Evolutionary conservation across 805 yeast species (phyloP), one percentile per base, ranked within the genome.

Genomic region (Ogataea sp.): DNA sequence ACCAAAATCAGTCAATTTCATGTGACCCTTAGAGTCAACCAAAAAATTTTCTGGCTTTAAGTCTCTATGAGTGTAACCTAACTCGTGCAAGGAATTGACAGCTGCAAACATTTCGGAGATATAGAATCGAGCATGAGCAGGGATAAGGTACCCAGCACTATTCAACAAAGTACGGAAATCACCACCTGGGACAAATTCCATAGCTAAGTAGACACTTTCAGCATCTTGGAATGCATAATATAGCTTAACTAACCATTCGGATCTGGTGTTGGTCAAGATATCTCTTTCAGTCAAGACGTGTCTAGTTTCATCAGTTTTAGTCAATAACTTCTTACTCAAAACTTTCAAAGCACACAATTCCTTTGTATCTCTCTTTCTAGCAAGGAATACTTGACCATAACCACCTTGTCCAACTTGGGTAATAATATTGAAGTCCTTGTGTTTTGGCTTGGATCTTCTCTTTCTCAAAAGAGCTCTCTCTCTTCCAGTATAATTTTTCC

Each of bases 141-240:
- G 95, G 44, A 86, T 84, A 49, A 93, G 67, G 42, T 83, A 84
- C 27, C 96, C 96, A 6, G 97, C 90, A 58, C 89, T 90, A 60
- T 88, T 89, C 47, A 93, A 73, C 43, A 93, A 65, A 0, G 98
- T 93, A 56, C 99, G 80, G 67, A 86, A 93, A 58, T 93, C 99
- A 39, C 99, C 99, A 43, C 99, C 99, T 8, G 99, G 97, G n/a
- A 93, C 98, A 61, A 85, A 93, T 59, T 93, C 98, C 99, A 93
- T 93, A 2, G 98, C 98, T 54, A 93, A 69, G 52, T 86, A 93
- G 24, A 93, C 84, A 54, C 83, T 84, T 45, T 84, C 89, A 0
- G 80, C 62, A 62, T 93, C 97, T 61, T 93, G 99, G 65, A 93
- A 93, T 2, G 97, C 96, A 58, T 93, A 93, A 42, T 87, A 70